Evolutionary conservation across 2,329 filamentous ascomycete species (phyloP).

Genomic region (Rutstroemia sp.): DNA sequence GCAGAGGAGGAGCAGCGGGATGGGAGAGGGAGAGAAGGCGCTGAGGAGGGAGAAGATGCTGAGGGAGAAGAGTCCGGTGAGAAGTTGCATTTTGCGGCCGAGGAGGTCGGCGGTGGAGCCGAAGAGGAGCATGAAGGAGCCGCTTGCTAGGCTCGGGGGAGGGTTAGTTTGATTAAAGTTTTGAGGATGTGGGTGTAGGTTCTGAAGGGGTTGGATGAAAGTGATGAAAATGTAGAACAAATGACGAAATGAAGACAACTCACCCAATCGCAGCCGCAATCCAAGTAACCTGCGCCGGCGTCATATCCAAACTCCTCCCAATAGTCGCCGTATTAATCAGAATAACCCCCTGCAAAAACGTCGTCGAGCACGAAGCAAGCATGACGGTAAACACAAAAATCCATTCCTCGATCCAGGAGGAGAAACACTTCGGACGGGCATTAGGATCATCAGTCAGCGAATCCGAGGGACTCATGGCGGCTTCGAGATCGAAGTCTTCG

Average conservation of each 20-base stretch:
- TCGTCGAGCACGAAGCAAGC: conserved; percentile 56
- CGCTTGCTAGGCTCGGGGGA: conserved; percentile 47
- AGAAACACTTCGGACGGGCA: conserved; percentile 18
- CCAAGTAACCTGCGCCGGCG: conserved; percentile 59
- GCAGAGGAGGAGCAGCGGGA: conserved; percentile 54
- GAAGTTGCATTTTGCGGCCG: conserved; percentile 54
- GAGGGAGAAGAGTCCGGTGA: conserved; percentile 52
- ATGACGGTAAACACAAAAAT: conserved; percentile 39
- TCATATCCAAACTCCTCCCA: conserved; percentile 53
- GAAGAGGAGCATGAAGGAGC: conserved; percentile 59
- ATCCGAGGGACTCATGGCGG: conserved; percentile 20
- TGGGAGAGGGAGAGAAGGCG: conserved; percentile 51
- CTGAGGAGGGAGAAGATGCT: conserved; percentile 48
- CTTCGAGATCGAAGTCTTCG: conserved; percentile 13
- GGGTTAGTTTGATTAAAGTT: not conserved
- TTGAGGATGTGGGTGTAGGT: too few relatives aligned
- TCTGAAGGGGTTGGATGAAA: not conserved
- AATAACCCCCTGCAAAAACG: conserved; percentile 50
- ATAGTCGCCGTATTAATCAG: conserved; percentile 57
- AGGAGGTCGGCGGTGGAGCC: conserved; percentile 59
- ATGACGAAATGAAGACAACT: conserved; percentile 5
- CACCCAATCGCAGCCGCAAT: conserved; percentile 54
- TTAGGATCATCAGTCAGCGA: conserved; percentile 17
- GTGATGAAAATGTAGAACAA: not conserved
- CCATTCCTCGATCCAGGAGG: conserved; percentile 19